Conservation (phyloP, 129 eudicot genomes). For the Gnaphalium uliginosum region DNA sequence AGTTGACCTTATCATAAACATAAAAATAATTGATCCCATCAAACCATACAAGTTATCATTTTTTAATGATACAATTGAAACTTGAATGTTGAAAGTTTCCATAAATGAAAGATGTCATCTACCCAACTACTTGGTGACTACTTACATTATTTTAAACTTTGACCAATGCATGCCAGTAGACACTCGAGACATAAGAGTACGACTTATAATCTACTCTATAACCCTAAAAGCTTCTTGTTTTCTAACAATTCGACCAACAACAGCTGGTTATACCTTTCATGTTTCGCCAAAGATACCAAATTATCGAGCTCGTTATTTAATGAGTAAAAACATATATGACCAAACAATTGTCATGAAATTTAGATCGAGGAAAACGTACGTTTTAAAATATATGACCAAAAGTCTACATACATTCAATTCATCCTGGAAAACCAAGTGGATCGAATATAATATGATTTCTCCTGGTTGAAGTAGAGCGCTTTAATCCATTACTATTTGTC, state of each 20-base stretch:
- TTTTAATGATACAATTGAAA: neutral
- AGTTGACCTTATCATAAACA: neutral
- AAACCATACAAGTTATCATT: neutral
- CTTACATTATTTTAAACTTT: constrained; percentile 3
- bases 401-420: constrained; percentile 6
- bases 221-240: neutral
- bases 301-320: neutral
- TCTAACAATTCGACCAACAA: constrained; percentile 5
- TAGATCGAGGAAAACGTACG: too few relatives aligned
- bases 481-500: constrained; percentile 17
- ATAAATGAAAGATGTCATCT: constrained; percentile 5
- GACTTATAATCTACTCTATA: constrained; percentile 14
- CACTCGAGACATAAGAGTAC: constrained; percentile 15
- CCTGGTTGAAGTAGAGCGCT: constrained; percentile 1
- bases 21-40: neutral
- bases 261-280: neutral
- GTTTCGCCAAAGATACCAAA: neutral
- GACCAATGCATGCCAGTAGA: constrained; percentile 16
- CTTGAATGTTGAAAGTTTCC: constrained; percentile 19
- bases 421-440: constrained; percentile 22
- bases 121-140: constrained; percentile 20
- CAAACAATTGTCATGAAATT: too few relatives aligned
- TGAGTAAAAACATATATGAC: too few relatives aligned
- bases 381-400: neutral
- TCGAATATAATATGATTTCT: constrained; percentile 1